phyloP scores from a whole-genome alignment of 306 rosid species.

The Carpinus viminea region DNA sequence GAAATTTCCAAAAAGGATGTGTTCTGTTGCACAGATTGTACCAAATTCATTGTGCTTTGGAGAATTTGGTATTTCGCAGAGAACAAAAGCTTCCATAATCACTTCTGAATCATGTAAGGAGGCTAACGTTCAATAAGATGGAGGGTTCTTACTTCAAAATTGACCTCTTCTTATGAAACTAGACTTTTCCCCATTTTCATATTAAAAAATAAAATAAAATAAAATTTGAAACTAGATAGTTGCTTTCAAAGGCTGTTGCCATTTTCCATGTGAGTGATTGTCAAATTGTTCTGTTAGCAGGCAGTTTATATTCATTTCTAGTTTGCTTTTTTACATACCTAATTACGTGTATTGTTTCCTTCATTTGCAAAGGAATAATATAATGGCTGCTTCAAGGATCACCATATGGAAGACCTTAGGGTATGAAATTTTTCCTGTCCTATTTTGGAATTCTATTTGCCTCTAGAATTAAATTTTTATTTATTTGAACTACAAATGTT shows the following conservation, averaged over 20 bases:
- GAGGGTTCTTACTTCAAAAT: slow-evolving; percentile 68
- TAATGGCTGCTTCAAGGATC: slow-evolving; percentile 70
- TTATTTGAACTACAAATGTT: not conserved
- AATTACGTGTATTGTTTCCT: not conserved
- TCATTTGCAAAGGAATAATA: slow-evolving; percentile 87
- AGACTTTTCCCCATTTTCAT: too few species aligned
- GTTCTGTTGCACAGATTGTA: slow-evolving; percentile 46
- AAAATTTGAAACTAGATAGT: not conserved
- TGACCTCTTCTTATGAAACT: slow-evolving; percentile 9
- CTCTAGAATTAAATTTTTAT: not conserved
- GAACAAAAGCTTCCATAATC: too few species aligned
- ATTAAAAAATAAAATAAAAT: too few species aligned
- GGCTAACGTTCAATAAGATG: slow-evolving; percentile 32
- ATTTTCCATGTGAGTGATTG: slow-evolving; percentile 67
- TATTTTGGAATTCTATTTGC: slow-evolving; percentile 4
- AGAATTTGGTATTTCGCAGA: too few species aligned
- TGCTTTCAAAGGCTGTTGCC: slow-evolving; percentile 58
- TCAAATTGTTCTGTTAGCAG: not conserved
- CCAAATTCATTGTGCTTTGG: too few species aligned
- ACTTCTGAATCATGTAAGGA: too few species aligned
- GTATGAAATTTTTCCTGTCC: slow-evolving; percentile 24
- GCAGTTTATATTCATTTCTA: too few species aligned
- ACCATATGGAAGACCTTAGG: slow-evolving; percentile 55
- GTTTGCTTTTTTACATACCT: too few species aligned
- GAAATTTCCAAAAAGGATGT: slow-evolving; percentile 67